These are phyloP conservation scores for Kurtzmaniella natalensis DNA, from an alignment of 1,139 yeast species.

Conservation along the genomic window DNA sequence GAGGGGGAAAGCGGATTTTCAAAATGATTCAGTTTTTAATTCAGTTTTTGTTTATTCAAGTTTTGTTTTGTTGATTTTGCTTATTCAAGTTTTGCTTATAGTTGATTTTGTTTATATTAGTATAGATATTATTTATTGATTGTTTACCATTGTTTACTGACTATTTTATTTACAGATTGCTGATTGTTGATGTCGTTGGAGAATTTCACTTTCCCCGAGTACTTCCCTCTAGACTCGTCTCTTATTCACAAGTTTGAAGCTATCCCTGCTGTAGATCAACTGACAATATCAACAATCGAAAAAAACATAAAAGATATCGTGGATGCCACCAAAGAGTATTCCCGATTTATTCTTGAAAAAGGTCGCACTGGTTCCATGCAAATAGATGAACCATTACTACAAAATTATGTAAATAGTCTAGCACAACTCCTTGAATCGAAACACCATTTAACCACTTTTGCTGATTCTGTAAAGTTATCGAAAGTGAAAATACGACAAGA, in stretches of 20 bases:
- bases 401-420: constrained; percentile 4
- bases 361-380: constrained; percentile 3
- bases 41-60: too few relatives aligned
- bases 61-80: too few relatives aligned
- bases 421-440: constrained; percentile 3
- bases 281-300: constrained; percentile 2
- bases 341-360: constrained; percentile 6
- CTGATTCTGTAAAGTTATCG: constrained; percentile 5
- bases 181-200: constrained; percentile 1
- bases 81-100: too few relatives aligned
- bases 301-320: constrained; percentile 5
- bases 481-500: constrained; percentile 7
- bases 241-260: constrained; percentile 8
- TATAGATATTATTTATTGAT: too few relatives aligned
- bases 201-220: constrained; percentile 6
- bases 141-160: too few relatives aligned
- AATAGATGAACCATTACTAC: constrained; percentile 5
- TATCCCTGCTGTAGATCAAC: constrained; percentile 5
- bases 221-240: constrained; percentile 8
- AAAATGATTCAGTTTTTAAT: too few relatives aligned
- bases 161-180: too few relatives aligned
- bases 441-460: constrained; percentile 3
- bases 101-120: too few relatives aligned
- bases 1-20: too few relatives aligned
- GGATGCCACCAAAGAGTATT: constrained; percentile 7